Evolutionary conservation across 306 rosid genomes (phyloP).

Genomic region (Trifolium fragiferum): DNA sequence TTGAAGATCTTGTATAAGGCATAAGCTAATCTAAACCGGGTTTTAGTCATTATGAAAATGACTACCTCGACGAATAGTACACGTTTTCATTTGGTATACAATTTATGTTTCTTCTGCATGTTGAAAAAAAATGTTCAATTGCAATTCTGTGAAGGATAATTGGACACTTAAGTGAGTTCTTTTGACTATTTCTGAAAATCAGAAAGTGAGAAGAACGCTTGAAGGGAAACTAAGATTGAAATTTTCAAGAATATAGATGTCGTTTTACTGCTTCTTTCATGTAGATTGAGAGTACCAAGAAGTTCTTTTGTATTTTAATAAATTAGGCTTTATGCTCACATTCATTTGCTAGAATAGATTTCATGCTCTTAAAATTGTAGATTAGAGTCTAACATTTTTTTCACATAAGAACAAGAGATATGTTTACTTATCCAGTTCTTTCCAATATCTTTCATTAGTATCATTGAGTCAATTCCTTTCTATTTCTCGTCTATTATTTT

Average conservation of each 20-base stretch:
- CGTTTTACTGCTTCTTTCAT: conserved; percentile 12
- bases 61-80: not conserved
- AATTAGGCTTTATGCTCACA: conserved; percentile 19
- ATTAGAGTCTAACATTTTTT: conserved; percentile 19
- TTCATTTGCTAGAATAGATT: conserved; percentile 15
- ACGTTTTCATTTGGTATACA: conserved; percentile 1
- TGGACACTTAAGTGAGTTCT: conserved; percentile 6
- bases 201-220: conserved; percentile 10
- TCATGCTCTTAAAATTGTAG: conserved; percentile 6
- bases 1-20: not conserved
- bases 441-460: conserved; percentile 1
- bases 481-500: no score
- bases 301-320: not conserved
- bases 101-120: not conserved
- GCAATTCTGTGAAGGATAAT: conserved; percentile 28
- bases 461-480: not conserved
- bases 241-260: conserved; percentile 19
- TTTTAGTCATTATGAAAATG: not conserved
- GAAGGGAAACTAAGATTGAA: conserved; percentile 34
- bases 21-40: not conserved
- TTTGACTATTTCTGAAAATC: conserved; percentile 25
- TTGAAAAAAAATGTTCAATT: conserved; percentile 1
- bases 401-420: not conserved
- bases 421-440: not conserved
- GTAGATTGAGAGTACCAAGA: conserved; percentile 17